Percentiles rank a stretch among this genome's conserved stretches.
Conservation (phyloP, 2,329 filamentous ascomycete species). For the Nothopassalora personata region DNA sequence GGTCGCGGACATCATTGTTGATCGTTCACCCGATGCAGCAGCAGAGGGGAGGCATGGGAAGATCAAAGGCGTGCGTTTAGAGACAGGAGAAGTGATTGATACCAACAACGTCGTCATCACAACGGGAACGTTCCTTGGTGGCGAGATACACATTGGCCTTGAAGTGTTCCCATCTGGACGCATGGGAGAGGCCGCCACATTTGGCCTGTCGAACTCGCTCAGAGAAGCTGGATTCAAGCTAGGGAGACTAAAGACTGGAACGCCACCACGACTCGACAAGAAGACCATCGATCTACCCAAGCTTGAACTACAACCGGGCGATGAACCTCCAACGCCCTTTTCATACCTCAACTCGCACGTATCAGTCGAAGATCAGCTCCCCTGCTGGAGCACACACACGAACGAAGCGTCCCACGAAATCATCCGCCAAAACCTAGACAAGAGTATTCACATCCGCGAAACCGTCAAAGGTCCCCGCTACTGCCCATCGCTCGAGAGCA, state of each 20-base stretch:
- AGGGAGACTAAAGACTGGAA: constrained; percentile 90
- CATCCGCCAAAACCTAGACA: constrained; percentile 83
- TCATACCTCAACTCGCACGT: constrained; percentile 82
- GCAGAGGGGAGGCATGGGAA: constrained; percentile 56
- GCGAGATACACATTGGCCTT: constrained; percentile 90
- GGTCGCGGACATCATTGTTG: constrained; percentile 84
- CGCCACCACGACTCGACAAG: constrained; percentile 78
- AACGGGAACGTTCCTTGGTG: constrained; percentile 89
- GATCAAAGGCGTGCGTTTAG: constrained; percentile 79
- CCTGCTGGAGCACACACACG: constrained; percentile 84
- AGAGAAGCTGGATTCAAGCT: constrained; percentile 82
- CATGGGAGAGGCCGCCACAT: constrained; percentile 89
- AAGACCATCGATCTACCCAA: constrained; percentile 73
- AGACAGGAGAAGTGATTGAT: constrained; percentile 77
- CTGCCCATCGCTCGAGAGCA: constrained; percentile 91
- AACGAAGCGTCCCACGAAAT: constrained; percentile 78
- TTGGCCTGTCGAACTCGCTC: constrained; percentile 85
- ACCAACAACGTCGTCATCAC: constrained; percentile 86
- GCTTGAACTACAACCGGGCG: constrained; percentile 70
- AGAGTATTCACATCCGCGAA: constrained; percentile 93
- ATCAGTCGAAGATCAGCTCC: constrained; percentile 71
- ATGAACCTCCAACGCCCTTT: constrained; percentile 82
- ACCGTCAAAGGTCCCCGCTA: constrained; percentile 91
- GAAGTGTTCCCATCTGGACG: constrained; percentile 79
- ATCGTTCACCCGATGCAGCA: constrained; percentile 45